Conservation (phyloP, 75 land plant species). For the Selaginella moellendorffii region DNA sequence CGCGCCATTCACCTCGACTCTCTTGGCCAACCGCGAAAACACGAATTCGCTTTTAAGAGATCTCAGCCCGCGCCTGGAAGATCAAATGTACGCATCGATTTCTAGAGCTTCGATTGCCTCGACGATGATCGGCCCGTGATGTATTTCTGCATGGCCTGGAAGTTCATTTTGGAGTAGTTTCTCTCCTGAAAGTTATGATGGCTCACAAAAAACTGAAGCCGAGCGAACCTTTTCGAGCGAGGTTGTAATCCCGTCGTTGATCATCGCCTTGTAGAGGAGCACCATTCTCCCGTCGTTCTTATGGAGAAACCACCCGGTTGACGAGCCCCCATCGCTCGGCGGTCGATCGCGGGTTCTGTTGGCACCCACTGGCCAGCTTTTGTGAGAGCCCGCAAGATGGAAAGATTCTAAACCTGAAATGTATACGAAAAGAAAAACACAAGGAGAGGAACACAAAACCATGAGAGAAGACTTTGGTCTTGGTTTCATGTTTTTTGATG, state of each 20-base stretch:
- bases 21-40: too few species aligned
- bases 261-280: constrained; percentile 57
- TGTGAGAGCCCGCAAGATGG: constrained; percentile 98
- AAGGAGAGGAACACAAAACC: too few species aligned
- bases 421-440: too few species aligned
- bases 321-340: constrained; percentile 91
- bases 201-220: too few species aligned
- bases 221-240: constrained; percentile 66
- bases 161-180: constrained; percentile 63
- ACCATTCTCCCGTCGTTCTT: constrained; percentile 66
- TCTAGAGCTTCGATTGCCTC: constrained; percentile 1
- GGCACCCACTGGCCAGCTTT: constrained; percentile 79
- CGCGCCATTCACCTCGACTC: too few species aligned
- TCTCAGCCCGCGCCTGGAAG: too few species aligned
- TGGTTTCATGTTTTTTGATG: too few species aligned
- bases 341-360: constrained; percentile 63
- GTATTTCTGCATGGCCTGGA: constrained; percentile 65
- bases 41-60: too few species aligned
- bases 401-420: too few species aligned
- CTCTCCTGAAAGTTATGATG: constrained; percentile 54
- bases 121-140: constrained; percentile 30
- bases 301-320: constrained; percentile 60
- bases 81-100: too few species aligned
- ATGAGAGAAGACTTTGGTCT: too few species aligned
- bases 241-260: constrained; percentile 80